Evolutionary conservation across 2,329 filamentous ascomycete genomes (phyloP).

Genomic region (Colletotrichum sp.): DNA sequence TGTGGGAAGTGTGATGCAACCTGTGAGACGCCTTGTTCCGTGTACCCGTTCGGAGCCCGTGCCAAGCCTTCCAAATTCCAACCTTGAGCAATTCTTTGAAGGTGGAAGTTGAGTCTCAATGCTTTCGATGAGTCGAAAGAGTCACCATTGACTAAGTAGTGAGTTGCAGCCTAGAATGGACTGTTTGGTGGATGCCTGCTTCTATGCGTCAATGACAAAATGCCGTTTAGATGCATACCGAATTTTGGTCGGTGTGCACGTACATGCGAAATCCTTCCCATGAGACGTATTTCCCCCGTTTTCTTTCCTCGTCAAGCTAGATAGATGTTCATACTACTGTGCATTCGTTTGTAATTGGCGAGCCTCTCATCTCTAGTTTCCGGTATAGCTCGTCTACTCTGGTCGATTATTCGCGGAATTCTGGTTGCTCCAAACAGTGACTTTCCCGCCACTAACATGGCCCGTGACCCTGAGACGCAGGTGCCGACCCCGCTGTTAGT

Average conservation of each 20-base stretch:
- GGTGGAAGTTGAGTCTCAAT: neutral
- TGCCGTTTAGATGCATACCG: neutral
- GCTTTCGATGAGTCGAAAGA: neutral
- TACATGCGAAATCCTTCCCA: neutral
- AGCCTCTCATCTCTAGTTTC: neutral
- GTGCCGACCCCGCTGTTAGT: slow-evolving; percentile 11
- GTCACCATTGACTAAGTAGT: slow-evolving; percentile 1
- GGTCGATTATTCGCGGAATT: neutral
- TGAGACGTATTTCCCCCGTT: neutral
- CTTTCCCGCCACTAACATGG: neutral
- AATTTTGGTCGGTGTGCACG: neutral
- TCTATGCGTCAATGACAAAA: neutral
- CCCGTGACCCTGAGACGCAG: neutral
- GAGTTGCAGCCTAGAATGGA: neutral
- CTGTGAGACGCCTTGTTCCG: neutral
- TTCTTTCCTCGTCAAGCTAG: neutral
- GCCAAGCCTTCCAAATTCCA: neutral
- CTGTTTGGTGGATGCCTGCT: neutral
- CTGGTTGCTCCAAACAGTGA: neutral
- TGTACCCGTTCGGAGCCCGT: neutral
- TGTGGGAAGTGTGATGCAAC: neutral
- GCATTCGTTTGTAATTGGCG: neutral
- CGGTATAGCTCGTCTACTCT: neutral
- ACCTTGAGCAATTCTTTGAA: neutral
- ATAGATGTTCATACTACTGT: neutral